phyloP scores from a whole-genome alignment of 129 eudicot genomes.

The Helianthus tuberosus region DNA sequence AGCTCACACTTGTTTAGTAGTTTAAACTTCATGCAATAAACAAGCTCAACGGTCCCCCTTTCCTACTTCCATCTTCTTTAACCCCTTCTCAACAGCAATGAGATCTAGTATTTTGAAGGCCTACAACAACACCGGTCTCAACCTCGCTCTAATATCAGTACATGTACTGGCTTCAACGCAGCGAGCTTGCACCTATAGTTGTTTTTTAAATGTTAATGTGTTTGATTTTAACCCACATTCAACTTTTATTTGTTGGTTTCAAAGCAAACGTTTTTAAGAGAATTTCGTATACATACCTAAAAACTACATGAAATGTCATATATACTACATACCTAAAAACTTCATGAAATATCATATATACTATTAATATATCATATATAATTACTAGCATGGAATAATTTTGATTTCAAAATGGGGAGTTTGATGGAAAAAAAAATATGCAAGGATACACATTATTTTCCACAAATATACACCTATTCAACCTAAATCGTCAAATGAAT shows the following conservation, averaged over 20 bases:
- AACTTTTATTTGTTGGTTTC: neutral
- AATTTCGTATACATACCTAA: no score
- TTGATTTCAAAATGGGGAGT: constrained; percentile 10
- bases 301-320: no score
- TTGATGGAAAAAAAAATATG: constrained; percentile 10
- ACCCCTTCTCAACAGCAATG: no score
- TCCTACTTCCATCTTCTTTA: no score
- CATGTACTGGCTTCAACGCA: neutral
- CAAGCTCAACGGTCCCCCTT: no score
- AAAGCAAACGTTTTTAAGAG: neutral
- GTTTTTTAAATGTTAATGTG: neutral
- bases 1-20: no score
- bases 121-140: no score
- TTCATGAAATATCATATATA: no score
- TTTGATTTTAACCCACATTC: neutral
- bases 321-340: no score
- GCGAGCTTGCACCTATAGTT: neutral
- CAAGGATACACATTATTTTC: constrained; percentile 33
- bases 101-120: no score
- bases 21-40: no score
- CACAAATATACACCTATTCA: constrained; percentile 32
- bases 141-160: no score
- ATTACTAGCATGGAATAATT: neutral
- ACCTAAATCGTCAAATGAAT: constrained; percentile 33
- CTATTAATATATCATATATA: neutral